Evolutionary conservation across 2,329 filamentous ascomycete genomes (phyloP), one percentile per base, ranked within the genome.

Genomic region (Colletotrichum somersetense): DNA sequence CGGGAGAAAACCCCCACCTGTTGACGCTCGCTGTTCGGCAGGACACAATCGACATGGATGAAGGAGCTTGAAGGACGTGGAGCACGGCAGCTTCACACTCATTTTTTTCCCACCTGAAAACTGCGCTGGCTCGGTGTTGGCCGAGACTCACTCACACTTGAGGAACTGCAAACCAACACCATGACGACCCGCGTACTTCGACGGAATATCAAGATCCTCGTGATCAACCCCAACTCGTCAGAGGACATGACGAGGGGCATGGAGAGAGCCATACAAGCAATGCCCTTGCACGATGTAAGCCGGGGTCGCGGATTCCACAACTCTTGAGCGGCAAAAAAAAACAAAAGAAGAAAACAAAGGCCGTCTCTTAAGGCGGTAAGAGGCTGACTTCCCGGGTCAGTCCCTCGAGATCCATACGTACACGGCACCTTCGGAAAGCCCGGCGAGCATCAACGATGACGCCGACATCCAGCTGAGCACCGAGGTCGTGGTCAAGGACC

Each of bases 151-250:
- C 12, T 42, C 48, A 26, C 10, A 26, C 6, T n/a, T 2, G 26
- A 63, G n/a, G 10, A 38, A 30, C n/a, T 8, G 30, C 50, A 48
- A 73, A 30, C 30, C 30, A 30, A 30, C 30, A 30, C 16, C 42
- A 81, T 81, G 79, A 65, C 78, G 12, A 78, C 77, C 48, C 74
- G 74, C 18, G 71, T 78, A 33, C 73, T 80, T 23, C 77, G 79
- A 48, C 77, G 76, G 71, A 75, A 75, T 35, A 82, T 81, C 74
- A 86, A 80, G 73, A 89, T 95, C 74, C 86, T 96, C 52, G 84
- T 96, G 73, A 86, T 96, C 76, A 96, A 96, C 78, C 93, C 93
- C 44, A 96, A 96, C 82, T 94, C 92, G 2, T 94, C 91, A 1
- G 76, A 83, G 67, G 83, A 86, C 67, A 96, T 96, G 93, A 96